Percentiles rank a stretch among this genome's conserved stretches.
These are phyloP conservation scores for Apiotrichum porosum DNA, from an alignment of 1,284 basidiomycete species.

Conservation along the genomic window DNA sequence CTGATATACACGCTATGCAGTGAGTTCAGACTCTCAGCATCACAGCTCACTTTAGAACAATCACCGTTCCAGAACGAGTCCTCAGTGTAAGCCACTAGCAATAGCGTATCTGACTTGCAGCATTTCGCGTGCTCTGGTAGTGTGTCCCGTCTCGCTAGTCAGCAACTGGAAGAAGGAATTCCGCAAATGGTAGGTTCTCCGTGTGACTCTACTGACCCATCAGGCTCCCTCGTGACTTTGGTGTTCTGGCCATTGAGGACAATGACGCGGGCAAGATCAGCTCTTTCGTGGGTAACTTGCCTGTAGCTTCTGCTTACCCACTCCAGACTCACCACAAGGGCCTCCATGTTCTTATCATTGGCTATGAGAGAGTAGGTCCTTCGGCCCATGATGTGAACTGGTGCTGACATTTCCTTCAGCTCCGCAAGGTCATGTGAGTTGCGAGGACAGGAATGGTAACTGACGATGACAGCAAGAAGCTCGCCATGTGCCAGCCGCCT, in stretches of 20 bases:
- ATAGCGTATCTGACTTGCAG: slow-evolving; percentile 22
- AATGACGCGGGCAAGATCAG: slow-evolving; percentile 61
- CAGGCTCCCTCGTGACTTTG: slow-evolving; percentile 16
- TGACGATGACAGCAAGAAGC: slow-evolving; percentile 33
- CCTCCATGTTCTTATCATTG: slow-evolving; percentile 82
- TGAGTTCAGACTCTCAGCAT: slow-evolving; percentile 46
- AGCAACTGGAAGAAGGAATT: slow-evolving; percentile 98
- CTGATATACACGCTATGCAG: slow-evolving; percentile 84
- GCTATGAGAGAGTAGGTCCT: slow-evolving; percentile 71
- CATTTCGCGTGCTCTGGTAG: slow-evolving; percentile 76
- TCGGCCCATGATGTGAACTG: no score
- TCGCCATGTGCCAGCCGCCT: slow-evolving; percentile 57
- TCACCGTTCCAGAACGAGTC: slow-evolving; percentile 66
- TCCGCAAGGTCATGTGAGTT: slow-evolving; percentile 69
- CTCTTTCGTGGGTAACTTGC: slow-evolving; percentile 71
- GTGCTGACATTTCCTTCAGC: slow-evolving; percentile 44
- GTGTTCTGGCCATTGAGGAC: slow-evolving; percentile 74
- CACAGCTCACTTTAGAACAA: slow-evolving; percentile 54
- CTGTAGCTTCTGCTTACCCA: no score
- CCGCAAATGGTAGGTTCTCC: slow-evolving; percentile 67
- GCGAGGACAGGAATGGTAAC: background rate
- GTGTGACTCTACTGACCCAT: slow-evolving; percentile 12
- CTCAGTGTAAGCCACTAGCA: slow-evolving; percentile 51
- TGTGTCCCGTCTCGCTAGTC: slow-evolving; percentile 88
- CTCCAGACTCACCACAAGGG: slow-evolving; percentile 55